Evolutionary conservation across 306 rosid genomes (phyloP).

Genomic region (Delonix regia): DNA sequence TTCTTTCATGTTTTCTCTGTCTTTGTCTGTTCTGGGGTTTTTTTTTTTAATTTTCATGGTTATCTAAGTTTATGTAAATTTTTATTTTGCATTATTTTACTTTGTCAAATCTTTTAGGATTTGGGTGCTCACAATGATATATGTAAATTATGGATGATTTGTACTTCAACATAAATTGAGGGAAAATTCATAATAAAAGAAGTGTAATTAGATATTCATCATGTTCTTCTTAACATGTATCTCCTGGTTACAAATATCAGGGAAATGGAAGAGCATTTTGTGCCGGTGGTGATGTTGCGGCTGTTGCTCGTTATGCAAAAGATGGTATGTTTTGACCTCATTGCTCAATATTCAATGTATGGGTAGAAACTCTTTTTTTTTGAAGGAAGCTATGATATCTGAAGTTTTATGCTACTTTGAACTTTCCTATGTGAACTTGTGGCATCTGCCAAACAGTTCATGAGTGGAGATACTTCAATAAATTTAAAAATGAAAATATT

Average conservation of each 20-base stretch:
- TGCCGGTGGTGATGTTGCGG: slow-evolving; percentile 94
- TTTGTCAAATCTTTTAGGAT: too few species aligned
- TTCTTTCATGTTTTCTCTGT: too few species aligned
- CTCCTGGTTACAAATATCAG: slow-evolving; percentile 46
- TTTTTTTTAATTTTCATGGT: too few species aligned
- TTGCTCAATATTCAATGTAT: not conserved
- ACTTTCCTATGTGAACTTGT: slow-evolving; percentile 5
- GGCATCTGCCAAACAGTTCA: not conserved
- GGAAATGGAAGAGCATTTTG: slow-evolving; percentile 96
- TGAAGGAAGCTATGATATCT: slow-evolving; percentile 28
- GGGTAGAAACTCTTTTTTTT: slow-evolving; percentile 13
- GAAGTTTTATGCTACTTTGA: slow-evolving; percentile 4
- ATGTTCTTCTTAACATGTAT: slow-evolving; percentile 18
- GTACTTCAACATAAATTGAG: not conserved
- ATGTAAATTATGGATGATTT: not conserved
- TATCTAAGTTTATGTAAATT: too few species aligned
- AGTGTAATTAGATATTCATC: slow-evolving; percentile 16
- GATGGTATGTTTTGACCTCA: slow-evolving; percentile 47
- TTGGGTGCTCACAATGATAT: too few species aligned
- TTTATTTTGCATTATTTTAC: too few species aligned
- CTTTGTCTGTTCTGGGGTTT: too few species aligned
- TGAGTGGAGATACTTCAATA: not conserved
- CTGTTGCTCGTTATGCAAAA: slow-evolving; percentile 56
- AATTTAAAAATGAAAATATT: slow-evolving; percentile 14
- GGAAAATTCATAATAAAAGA: not conserved